Conservation (phyloP, 768 basidiomycete species). For the Podaxis sp. region DNA sequence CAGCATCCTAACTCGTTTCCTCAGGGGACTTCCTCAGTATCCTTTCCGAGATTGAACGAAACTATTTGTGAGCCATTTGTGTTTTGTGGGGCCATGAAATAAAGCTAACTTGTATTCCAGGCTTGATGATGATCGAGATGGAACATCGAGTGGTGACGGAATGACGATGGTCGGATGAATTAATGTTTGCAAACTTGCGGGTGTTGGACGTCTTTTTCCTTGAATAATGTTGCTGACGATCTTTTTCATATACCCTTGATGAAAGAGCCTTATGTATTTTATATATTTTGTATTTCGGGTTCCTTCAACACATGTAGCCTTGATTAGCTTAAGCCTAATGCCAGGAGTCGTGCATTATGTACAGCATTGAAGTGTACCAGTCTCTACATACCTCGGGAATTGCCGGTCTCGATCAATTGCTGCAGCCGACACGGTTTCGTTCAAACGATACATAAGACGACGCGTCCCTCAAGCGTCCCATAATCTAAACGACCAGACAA, state of each 20-base stretch:
- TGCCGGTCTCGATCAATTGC: not conserved
- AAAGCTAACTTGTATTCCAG: conserved; percentile 29
- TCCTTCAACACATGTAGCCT: conserved; percentile 3
- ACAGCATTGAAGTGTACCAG: not conserved
- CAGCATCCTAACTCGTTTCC: conserved; percentile 15
- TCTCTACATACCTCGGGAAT: not conserved
- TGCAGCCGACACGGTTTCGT: not conserved
- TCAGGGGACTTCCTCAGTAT: conserved; percentile 92
- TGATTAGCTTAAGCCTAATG: conserved; percentile 6
- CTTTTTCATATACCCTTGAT: conserved; percentile 12
- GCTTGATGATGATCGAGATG: conserved; percentile 71
- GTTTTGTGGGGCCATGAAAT: not conserved
- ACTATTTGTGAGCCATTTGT: conserved; percentile 60
- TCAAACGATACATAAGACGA: not conserved
- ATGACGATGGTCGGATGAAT: conserved; percentile 35
- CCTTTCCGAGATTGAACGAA: conserved; percentile 86
- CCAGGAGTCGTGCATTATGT: not conserved
- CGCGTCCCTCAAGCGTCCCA: not conserved
- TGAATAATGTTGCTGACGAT: conserved; percentile 5
- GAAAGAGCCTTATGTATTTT: conserved; percentile 11
- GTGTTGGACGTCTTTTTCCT: not conserved
- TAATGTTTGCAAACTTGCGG: not conserved
- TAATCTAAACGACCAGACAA: not conserved
- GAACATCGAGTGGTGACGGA: conserved; percentile 54
- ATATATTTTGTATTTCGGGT: conserved; percentile 10